These are phyloP conservation scores for Lizonia empirigonia DNA, from an alignment of 2,329 filamentous ascomycete genomes.

Conservation along the genomic window DNA sequence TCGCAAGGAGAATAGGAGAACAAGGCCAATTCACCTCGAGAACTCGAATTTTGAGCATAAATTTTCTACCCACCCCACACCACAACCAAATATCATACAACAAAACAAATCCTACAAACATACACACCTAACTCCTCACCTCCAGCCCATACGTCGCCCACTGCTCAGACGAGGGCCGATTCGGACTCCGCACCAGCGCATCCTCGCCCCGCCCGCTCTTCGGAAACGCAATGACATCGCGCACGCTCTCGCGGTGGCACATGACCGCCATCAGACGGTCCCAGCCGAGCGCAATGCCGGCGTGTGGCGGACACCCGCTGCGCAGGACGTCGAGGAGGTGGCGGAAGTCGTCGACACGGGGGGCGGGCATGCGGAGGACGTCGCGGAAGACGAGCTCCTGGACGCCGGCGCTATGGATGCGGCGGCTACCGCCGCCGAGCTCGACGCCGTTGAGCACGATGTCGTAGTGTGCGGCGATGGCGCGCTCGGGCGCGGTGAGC, in stretches of 20 bases:
- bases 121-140: conserved; percentile 21
- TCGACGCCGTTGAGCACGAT: conserved; percentile 95
- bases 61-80: too few species aligned
- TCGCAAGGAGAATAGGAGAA: too few species aligned
- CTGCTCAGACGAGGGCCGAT: conserved; percentile 65
- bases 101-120: not conserved
- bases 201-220: conserved; percentile 93
- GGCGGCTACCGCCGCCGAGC: conserved; percentile 87
- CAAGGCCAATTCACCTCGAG: too few species aligned
- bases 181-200: conserved; percentile 78
- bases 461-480: conserved; percentile 88
- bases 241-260: conserved; percentile 74
- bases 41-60: too few species aligned
- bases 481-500: conserved; percentile 71
- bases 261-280: conserved; percentile 84
- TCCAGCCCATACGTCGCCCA: conserved; percentile 64
- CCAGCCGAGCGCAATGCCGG: conserved; percentile 90
- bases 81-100: not conserved
- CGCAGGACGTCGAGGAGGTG: conserved; percentile 83
- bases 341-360: conserved; percentile 77
- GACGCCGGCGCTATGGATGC: conserved; percentile 83
- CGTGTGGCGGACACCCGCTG: conserved; percentile 91
- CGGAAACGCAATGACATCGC: conserved; percentile 96
- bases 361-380: conserved; percentile 76
- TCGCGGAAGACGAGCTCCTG: conserved; percentile 86